Evolutionary conservation across 2,329 filamentous ascomycete species (phyloP).

Genomic region (Aureobasidium zeae): DNA sequence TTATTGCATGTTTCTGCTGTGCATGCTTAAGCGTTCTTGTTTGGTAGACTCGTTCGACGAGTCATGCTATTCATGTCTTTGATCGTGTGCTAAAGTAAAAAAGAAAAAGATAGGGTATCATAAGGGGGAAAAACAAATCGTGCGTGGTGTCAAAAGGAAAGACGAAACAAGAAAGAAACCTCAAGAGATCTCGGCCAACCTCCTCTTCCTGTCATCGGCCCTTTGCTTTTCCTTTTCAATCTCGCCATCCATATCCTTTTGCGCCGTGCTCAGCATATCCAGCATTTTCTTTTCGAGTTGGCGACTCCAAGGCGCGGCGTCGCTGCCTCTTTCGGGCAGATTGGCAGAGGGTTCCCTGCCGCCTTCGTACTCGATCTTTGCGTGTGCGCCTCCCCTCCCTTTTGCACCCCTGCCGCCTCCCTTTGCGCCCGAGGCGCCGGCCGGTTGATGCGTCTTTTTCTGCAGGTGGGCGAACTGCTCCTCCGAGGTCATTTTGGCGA

Average conservation of each 20-base stretch:
- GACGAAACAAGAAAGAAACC: not conserved
- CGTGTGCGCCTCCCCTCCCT: conserved; percentile 41
- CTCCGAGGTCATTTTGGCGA: conserved; percentile 71
- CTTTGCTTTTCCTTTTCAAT: conserved; percentile 17
- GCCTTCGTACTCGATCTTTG: conserved; percentile 46
- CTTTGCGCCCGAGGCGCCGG: too few relatives aligned
- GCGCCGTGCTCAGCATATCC: conserved; percentile 18
- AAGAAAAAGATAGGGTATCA: conserved; percentile 2
- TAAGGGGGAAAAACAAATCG: not conserved
- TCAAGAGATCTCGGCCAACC: conserved; percentile 11
- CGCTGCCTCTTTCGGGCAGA: conserved; percentile 57
- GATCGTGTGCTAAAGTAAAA: not conserved
- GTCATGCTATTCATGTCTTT: not conserved
- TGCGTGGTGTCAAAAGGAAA: not conserved
- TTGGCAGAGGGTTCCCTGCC: conserved; percentile 57
- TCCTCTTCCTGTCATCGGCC: conserved; percentile 17
- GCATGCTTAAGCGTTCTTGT: too few relatives aligned
- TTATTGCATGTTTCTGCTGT: too few relatives aligned
- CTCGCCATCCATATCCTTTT: conserved; percentile 18
- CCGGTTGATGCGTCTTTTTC: conserved; percentile 51
- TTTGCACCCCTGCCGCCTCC: conserved; percentile 49
- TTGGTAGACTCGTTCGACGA: too few relatives aligned
- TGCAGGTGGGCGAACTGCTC: conserved; percentile 46
- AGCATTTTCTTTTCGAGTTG: conserved; percentile 18
- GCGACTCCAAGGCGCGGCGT: conserved; percentile 41